These are phyloP conservation scores for Trichoderma reesei DNA, from an alignment of 495 filamentous ascomycete genomes.

Conservation along the genomic window DNA sequence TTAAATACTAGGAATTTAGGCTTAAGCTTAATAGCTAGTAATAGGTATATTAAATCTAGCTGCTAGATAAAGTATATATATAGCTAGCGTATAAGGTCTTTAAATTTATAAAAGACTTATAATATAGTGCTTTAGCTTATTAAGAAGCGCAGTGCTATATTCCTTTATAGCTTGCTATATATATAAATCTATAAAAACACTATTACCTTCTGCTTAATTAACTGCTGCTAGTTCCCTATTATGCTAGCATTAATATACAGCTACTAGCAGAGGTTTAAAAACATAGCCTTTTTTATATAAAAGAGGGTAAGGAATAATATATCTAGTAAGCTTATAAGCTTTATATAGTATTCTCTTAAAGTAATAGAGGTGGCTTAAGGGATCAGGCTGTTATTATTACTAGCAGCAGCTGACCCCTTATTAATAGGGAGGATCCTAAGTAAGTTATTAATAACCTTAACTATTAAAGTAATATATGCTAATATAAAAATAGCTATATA, in stretches of 20 bases:
- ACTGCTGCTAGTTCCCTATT: neutral
- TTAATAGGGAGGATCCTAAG: too few relatives aligned
- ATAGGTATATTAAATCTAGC: neutral
- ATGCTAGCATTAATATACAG: neutral
- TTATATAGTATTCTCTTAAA: neutral
- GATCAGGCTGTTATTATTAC: neutral
- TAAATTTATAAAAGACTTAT: slow-evolving; percentile 1
- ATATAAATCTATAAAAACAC: slow-evolving; percentile 10
- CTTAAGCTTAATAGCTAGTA: neutral
- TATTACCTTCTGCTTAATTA: slow-evolving; percentile 3
- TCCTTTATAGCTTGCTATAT: slow-evolving; percentile 6
- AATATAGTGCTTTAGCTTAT: slow-evolving; percentile 5
- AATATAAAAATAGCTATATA: neutral
- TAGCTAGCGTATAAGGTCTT: neutral
- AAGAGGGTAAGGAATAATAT: too few relatives aligned
- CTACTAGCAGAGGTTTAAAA: neutral
- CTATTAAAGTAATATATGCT: neutral
- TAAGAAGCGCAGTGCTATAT: neutral
- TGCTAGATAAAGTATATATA: neutral
- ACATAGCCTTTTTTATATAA: neutral
- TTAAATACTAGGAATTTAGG: neutral
- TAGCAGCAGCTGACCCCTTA: too few relatives aligned
- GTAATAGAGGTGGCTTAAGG: neutral
- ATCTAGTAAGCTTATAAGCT: too few relatives aligned
- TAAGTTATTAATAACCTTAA: too few relatives aligned